Conservation (phyloP, 164 flowering plant species). For the Magnolia officinalis region DNA sequence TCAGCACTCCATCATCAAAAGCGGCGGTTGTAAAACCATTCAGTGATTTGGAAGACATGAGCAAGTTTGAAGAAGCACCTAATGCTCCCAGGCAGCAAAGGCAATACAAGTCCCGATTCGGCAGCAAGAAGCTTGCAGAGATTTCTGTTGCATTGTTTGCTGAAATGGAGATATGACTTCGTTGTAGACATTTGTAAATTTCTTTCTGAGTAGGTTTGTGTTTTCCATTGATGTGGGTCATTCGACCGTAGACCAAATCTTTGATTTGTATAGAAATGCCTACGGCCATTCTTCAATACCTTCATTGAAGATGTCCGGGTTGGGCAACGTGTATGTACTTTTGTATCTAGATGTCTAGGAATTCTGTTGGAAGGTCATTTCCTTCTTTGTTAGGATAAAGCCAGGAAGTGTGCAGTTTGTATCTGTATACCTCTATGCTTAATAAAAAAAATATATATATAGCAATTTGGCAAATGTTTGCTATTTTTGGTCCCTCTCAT, state of each 20-base stretch:
- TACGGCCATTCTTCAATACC: conserved; percentile 1
- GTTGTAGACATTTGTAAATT: background rate
- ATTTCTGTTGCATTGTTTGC: conserved; percentile 45
- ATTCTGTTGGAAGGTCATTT: conserved; percentile 1
- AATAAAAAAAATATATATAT: no score
- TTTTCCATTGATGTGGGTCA: no score
- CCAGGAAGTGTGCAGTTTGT: background rate
- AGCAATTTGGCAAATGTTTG: background rate
- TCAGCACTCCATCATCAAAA: conserved; percentile 51
- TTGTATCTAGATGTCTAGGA: background rate
- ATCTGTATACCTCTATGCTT: background rate
- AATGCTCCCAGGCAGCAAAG: conserved; percentile 49
- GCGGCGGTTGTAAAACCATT: conserved; percentile 19
- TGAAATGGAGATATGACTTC: background rate
- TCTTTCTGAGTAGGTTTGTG: background rate
- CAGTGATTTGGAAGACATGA: conserved; percentile 18
- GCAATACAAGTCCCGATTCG: conserved; percentile 21
- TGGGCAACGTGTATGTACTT: background rate
- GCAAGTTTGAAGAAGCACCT: conserved; percentile 40
- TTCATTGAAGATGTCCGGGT: conserved; percentile 1
- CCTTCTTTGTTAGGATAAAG: background rate
- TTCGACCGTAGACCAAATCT: background rate
- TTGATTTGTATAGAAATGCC: background rate
- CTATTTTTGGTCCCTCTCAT: no score
- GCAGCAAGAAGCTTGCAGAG: conserved; percentile 33